A percentile compares a stretch with the other conserved stretches of the same genome.
These are phyloP conservation scores for Uronychia setigera DNA, from an alignment of 73 alveolate species.

Conservation along the genomic window DNA sequence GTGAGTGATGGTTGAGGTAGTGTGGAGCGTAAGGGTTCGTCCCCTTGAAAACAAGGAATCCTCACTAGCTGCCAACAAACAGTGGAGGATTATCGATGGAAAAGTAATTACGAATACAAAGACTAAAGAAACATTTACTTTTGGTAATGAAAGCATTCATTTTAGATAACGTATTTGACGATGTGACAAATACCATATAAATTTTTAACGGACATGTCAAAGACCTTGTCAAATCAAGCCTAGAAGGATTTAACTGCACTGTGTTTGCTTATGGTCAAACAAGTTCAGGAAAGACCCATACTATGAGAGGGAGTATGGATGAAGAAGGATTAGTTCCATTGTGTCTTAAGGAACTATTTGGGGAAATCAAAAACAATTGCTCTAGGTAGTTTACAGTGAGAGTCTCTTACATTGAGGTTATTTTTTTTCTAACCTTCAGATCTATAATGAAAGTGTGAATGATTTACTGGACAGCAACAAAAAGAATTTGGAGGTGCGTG, in stretches of 20 bases:
- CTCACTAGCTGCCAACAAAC: slow-evolving; percentile 22
- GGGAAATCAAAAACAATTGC: neutral
- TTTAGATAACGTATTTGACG: slow-evolving; percentile 66
- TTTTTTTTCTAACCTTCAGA: slow-evolving; percentile 25
- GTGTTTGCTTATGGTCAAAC: slow-evolving; percentile 95
- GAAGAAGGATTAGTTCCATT: slow-evolving; percentile 82
- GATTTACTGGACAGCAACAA: slow-evolving; percentile 79
- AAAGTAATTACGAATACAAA: slow-evolving; percentile 70
- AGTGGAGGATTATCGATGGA: slow-evolving; percentile 55
- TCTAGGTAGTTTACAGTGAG: neutral
- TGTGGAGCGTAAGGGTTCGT: slow-evolving; percentile 54
- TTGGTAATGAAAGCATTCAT: slow-evolving; percentile 33
- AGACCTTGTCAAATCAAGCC: slow-evolving; percentile 58
- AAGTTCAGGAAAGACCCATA: slow-evolving; percentile 85
- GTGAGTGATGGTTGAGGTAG: too few species aligned
- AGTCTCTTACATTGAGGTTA: neutral
- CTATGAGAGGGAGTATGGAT: slow-evolving; percentile 84
- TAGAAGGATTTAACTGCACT: slow-evolving; percentile 86
- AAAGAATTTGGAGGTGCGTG: slow-evolving; percentile 81
- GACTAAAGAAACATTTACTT: slow-evolving; percentile 81
- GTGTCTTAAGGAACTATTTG: slow-evolving; percentile 74
- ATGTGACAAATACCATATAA: slow-evolving; percentile 62
- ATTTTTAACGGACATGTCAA: slow-evolving; percentile 69
- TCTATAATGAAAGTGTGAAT: slow-evolving; percentile 89
- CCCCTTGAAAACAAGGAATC: slow-evolving; percentile 48